phyloP scores from a whole-genome alignment of 1,139 yeast species.

The Diutina sp. region DNA sequence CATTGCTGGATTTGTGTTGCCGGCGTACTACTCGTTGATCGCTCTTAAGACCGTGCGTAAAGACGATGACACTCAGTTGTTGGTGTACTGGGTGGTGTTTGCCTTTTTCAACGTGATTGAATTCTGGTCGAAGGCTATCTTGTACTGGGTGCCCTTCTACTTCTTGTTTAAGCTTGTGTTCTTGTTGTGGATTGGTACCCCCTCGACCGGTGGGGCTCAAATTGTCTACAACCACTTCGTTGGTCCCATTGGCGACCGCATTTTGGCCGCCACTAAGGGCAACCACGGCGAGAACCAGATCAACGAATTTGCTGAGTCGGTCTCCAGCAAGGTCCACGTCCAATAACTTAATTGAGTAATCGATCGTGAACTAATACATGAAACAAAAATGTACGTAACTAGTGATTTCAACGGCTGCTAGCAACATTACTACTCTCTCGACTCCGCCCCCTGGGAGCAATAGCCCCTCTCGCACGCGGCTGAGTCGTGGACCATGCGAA shows the following conservation, averaged over 20 bases:
- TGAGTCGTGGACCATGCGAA: background rate
- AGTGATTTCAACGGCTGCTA: background rate
- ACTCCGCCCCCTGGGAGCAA: background rate
- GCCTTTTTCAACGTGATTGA: slow-evolving; percentile 84
- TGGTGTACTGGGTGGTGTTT: slow-evolving; percentile 95
- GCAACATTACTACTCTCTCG: background rate
- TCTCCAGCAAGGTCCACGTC: background rate
- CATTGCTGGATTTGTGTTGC: slow-evolving; percentile 81
- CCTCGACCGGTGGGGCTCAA: slow-evolving; percentile 77
- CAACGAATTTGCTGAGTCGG: background rate
- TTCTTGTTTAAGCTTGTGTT: slow-evolving; percentile 85
- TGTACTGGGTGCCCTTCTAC: slow-evolving; percentile 94
- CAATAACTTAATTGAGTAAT: background rate
- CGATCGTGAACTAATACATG: background rate
- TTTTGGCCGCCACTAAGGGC: background rate
- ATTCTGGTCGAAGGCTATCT: slow-evolving; percentile 88
- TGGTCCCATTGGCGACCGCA: background rate
- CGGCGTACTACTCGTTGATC: slow-evolving; percentile 77
- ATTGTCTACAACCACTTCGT: slow-evolving; percentile 36
- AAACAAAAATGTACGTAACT: background rate
- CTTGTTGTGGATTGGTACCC: slow-evolving; percentile 80
- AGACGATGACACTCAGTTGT: slow-evolving; percentile 71
- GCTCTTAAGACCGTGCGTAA: slow-evolving; percentile 66
- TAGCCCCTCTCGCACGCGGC: background rate
- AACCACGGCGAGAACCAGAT: background rate